Base-by-base conservation (phyloP, 108 stramenopile genomes). In the Stephanodiscus triporus region DNA sequence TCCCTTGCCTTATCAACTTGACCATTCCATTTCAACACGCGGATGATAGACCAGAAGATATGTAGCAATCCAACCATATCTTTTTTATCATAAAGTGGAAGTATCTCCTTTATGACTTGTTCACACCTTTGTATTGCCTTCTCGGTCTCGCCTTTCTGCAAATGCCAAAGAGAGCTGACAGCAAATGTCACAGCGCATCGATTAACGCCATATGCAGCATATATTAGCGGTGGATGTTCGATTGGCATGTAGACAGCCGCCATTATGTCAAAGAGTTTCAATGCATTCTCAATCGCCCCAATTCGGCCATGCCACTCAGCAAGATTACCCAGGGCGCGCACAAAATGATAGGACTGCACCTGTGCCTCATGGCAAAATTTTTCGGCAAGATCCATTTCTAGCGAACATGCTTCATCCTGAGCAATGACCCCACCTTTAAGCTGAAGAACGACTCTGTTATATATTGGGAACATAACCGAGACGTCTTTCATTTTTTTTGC, bases 21-120 rank as follows among this genome's bases (percentile, higher is more conserved):
- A n/a, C 64, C 64, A 58, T 66, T 78, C 63, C 62, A 78, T 50
- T 78, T 78, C 40, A 78, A 72, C 1, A 78, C 77, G 32, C 77
- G 63, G 26, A 78, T 72, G 20, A 78, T 38, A 17, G 71, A 32
- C 29, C 24, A 37, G 9, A 78, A 9, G 2, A 72, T 65, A 16
- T 72, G 62, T 26, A 58, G 72, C 42, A 66, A 26, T 29, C 77
- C 77, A 34, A 78, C 36, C 22, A 51, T 26, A 38, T 78, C 77
- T 43, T 65, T 58, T 0, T 64, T 64, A 51, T 78, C 77, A 57
- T 65, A 72, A 5, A 7, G 17, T 16, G 77, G 77, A 29, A 78
- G 42, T 49, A 78, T 58, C 24, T 72, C 30, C 11, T 72, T 34
- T 16, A 61, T 61, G 17, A 78, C 77, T 37, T 78, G 26, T 9